Evolutionary conservation across 768 basidiomycete genomes (phyloP).

Genomic region (Calocybe cyanea): DNA sequence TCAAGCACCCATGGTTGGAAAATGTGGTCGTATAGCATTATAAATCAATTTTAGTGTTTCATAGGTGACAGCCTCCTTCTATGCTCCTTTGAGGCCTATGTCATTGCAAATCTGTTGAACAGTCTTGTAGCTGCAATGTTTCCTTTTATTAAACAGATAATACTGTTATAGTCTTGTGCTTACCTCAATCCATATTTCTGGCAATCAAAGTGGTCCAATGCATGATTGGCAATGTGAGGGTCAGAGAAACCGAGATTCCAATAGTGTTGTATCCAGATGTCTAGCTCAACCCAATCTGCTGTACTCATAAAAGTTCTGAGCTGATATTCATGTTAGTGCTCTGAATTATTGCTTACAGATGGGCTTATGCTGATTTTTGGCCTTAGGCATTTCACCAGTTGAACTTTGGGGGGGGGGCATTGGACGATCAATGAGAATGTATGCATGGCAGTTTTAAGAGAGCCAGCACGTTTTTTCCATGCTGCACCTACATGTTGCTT

Average conservation of each 20-base stretch:
- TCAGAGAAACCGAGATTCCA: conserved; percentile 11
- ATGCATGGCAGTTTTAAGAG: too few relatives aligned
- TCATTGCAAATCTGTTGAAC: background rate
- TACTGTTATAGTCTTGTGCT: background rate
- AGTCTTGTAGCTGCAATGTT: background rate
- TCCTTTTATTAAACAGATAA: background rate
- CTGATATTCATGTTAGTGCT: background rate
- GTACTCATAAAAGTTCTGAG: background rate
- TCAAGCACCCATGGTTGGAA: conserved; percentile 18
- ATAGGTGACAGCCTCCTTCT: conserved; percentile 3
- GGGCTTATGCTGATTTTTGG: conserved; percentile 6
- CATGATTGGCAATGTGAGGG: conserved; percentile 10
- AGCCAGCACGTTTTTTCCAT: too few relatives aligned
- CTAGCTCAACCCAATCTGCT: conserved; percentile 5
- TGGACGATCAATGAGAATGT: too few relatives aligned
- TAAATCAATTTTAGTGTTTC: conserved; percentile 3
- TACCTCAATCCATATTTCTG: conserved; percentile 10
- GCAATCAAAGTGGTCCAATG: conserved; percentile 6
- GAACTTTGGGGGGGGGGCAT: too few relatives aligned
- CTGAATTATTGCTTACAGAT: background rate
- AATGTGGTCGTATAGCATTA: conserved; percentile 2
- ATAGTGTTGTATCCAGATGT: conserved; percentile 6
- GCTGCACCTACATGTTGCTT: too few relatives aligned
- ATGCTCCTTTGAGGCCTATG: conserved; percentile 8
- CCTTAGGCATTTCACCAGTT: too few relatives aligned